Conservation (phyloP, 768 basidiomycete genomes). For the Cystofilobasidium bisporidii region DNA sequence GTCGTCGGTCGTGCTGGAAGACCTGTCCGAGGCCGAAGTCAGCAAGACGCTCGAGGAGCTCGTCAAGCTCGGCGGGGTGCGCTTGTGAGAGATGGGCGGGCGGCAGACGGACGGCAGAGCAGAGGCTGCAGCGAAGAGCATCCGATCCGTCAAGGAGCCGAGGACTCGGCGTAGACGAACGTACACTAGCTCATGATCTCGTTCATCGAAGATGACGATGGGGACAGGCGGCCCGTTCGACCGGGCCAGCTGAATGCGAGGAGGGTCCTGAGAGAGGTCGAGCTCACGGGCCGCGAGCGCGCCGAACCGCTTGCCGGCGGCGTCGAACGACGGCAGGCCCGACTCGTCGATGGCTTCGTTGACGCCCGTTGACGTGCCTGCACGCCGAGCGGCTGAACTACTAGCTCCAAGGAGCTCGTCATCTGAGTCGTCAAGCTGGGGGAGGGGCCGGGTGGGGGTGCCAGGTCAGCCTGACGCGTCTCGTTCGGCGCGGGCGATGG, state of each 20-base stretch:
- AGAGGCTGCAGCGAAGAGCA: too few relatives aligned
- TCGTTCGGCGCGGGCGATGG: not conserved
- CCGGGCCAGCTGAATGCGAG: not conserved
- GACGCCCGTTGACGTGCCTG: not conserved
- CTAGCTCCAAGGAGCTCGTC: not conserved
- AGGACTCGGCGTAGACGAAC: too few relatives aligned
- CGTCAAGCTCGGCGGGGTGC: conserved; percentile 22
- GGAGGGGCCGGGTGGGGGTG: not conserved
- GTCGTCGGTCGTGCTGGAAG: conserved; percentile 33
- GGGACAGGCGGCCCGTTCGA: too few relatives aligned
- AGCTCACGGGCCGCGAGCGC: conserved; percentile 15
- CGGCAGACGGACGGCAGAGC: too few relatives aligned
- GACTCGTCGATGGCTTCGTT: conserved; percentile 21
- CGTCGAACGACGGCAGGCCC: conserved; percentile 10
- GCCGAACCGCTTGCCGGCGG: conserved; percentile 6
- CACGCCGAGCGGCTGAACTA: not conserved
- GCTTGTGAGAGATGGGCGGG: not conserved
- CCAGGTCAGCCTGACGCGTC: not conserved
- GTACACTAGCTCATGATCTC: too few relatives aligned
- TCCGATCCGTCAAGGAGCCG: too few relatives aligned
- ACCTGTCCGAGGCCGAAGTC: conserved; percentile 39
- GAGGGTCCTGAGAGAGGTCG: not conserved
- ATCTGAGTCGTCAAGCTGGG: conserved; percentile 14
- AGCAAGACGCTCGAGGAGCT: conserved; percentile 32
- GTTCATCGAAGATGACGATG: too few relatives aligned